Evolutionary conservation across 2,329 filamentous ascomycete genomes (phyloP).

Genomic region (Fusarium sp.): DNA sequence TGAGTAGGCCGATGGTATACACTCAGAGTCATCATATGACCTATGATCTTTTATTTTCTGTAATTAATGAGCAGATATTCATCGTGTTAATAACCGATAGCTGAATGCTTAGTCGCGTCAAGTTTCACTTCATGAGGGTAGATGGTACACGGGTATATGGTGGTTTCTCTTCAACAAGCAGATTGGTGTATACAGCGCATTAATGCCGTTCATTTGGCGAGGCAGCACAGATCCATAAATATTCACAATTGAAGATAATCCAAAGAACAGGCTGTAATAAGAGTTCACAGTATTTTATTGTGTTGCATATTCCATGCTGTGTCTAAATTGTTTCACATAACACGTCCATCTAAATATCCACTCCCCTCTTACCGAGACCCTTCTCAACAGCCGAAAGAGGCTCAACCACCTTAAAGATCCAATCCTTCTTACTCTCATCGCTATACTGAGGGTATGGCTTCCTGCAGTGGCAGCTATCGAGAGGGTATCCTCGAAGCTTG

Average conservation of each 20-base stretch:
- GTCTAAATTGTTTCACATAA: background rate
- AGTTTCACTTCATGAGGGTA: too few species aligned
- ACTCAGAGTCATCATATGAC: slow-evolving; percentile 7
- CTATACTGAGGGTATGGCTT: slow-evolving; percentile 66
- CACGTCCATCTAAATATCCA: slow-evolving; percentile 7
- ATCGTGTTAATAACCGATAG: too few species aligned
- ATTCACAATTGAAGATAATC: too few species aligned
- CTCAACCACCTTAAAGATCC: slow-evolving; percentile 51
- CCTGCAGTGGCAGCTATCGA: slow-evolving; percentile 65
- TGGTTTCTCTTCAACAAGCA: too few species aligned
- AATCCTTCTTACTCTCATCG: slow-evolving; percentile 52
- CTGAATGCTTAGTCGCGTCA: too few species aligned
- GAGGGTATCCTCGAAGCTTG: slow-evolving; percentile 65
- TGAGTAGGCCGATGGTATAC: slow-evolving; percentile 12
- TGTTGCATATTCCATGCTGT: background rate
- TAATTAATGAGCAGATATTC: background rate
- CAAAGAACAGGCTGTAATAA: too few species aligned
- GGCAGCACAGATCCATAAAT: too few species aligned
- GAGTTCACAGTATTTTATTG: too few species aligned
- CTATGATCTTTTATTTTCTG: background rate
- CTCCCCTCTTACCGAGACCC: slow-evolving; percentile 41
- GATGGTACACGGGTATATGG: too few species aligned
- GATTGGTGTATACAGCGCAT: too few species aligned
- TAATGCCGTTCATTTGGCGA: too few species aligned
- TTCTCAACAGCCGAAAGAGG: slow-evolving; percentile 42